These are phyloP conservation scores for Physcomitrellopsis africana DNA, from an alignment of 225 moss, liverwort and hornwort genomes.

Conservation along the genomic window DNA sequence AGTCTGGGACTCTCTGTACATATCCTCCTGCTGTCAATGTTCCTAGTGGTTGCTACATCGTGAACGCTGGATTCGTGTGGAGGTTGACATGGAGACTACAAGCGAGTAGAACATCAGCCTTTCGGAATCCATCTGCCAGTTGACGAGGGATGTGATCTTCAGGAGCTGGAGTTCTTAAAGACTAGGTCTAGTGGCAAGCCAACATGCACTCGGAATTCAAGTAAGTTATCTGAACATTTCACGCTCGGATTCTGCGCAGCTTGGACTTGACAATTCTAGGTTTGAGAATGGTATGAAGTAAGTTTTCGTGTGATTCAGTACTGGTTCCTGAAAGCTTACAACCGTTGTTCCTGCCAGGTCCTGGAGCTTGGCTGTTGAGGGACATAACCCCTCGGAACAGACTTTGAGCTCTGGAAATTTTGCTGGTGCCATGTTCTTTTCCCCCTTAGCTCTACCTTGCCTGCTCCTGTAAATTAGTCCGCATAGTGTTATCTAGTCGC, in stretches of 20 bases:
- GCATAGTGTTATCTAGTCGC: constrained; percentile 33
- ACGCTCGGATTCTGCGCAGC: too few species aligned
- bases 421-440: constrained; percentile 31
- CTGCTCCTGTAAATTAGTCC: background rate
- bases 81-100: constrained; percentile 33
- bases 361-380: constrained; percentile 32
- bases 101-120: constrained; percentile 21
- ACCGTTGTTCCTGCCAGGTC: constrained; percentile 19
- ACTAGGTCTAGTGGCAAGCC: constrained; percentile 21
- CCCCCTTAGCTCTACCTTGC: background rate
- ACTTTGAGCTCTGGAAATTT: constrained; percentile 25
- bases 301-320: too few species aligned
- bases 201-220: constrained; percentile 21
- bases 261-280: too few species aligned
- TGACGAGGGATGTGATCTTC: constrained; percentile 37
- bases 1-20: constrained; percentile 35
- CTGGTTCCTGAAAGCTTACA: background rate
- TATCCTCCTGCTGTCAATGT: constrained; percentile 25
- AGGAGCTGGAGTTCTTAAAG: constrained; percentile 46
- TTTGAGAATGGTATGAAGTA: too few species aligned
- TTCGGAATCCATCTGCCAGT: constrained; percentile 39
- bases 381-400: constrained; percentile 35
- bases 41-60: constrained; percentile 31
- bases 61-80: background rate
- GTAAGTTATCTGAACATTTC: constrained; percentile 28